Conservation (phyloP, 257 asterid genomes). For the Solanum clarkiae region DNA sequence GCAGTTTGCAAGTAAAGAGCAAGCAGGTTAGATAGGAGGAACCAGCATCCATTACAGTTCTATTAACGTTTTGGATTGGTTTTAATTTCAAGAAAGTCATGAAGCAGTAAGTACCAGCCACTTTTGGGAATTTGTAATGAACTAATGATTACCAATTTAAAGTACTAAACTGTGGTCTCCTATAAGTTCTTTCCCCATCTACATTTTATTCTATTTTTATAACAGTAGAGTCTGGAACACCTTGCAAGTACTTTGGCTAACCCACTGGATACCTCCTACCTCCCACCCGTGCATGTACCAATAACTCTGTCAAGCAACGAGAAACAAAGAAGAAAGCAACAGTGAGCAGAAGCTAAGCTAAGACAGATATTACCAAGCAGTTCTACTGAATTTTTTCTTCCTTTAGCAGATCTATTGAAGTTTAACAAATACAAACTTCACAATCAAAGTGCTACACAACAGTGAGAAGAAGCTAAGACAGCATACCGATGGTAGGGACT, state of each 20-base stretch:
- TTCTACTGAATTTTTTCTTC: background rate
- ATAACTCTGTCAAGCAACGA: background rate
- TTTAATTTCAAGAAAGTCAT: background rate
- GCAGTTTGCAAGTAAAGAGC: background rate
- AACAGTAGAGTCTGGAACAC: background rate
- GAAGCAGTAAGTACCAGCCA: background rate
- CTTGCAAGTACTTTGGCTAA: background rate
- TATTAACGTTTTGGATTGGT: background rate
- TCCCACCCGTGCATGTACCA: background rate
- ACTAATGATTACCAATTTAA: background rate
- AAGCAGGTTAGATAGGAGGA: background rate
- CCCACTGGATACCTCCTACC: background rate
- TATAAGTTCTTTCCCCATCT: background rate
- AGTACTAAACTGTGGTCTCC: background rate
- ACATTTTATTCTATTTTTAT: background rate
- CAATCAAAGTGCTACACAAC: background rate
- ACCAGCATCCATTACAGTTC: background rate
- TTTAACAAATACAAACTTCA: background rate
- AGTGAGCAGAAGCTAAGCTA: background rate
- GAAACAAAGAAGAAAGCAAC: background rate
- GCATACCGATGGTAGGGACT: slow-evolving; percentile 94
- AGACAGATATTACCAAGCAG: background rate
- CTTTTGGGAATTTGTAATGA: background rate
- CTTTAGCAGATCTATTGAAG: background rate
- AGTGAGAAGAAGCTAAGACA: background rate